phyloP scores from a whole-genome alignment of 2,329 filamentous ascomycete species.

The Diaporthe sp. region DNA sequence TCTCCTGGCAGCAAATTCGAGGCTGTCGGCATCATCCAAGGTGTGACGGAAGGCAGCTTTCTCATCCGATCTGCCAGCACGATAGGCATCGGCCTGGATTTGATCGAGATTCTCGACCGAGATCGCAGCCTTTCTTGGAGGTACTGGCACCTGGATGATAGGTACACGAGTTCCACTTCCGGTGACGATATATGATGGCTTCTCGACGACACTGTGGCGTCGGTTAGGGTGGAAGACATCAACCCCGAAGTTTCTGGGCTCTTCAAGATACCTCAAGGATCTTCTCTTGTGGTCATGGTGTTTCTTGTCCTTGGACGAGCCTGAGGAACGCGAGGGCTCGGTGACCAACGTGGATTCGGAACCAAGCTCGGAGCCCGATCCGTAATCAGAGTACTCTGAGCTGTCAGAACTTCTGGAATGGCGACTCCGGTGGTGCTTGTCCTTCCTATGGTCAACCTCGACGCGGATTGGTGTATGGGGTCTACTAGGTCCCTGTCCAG shows the following conservation, averaged over 20 bases:
- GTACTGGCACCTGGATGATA: constrained; percentile 5
- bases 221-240: constrained; percentile 9
- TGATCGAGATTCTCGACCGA: constrained; percentile 15
- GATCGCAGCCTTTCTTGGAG: constrained; percentile 12
- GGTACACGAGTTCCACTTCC: constrained; percentile 22
- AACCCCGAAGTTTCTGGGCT: constrained; percentile 16
- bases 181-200: constrained; percentile 28
- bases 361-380: constrained; percentile 9
- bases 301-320: neutral
- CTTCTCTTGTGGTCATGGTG: neutral
- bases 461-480: constrained; percentile 28
- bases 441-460: constrained; percentile 10
- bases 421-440: constrained; percentile 9
- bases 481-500: constrained; percentile 1
- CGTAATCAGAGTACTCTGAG: constrained; percentile 25
- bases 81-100: constrained; percentile 25
- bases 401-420: constrained; percentile 27
- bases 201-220: constrained; percentile 14
- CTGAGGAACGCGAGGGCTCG: constrained; percentile 25
- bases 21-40: neutral
- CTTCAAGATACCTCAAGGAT: constrained; percentile 10
- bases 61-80: constrained; percentile 21
- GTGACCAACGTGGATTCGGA: constrained; percentile 15
- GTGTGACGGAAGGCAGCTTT: constrained; percentile 19
- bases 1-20: constrained; percentile 16